A percentile compares a stretch with the other conserved stretches of the same genome.
Evolutionary conservation across 2,329 filamentous ascomycete species (phyloP).

Genomic region (Venturia pyrina): DNA sequence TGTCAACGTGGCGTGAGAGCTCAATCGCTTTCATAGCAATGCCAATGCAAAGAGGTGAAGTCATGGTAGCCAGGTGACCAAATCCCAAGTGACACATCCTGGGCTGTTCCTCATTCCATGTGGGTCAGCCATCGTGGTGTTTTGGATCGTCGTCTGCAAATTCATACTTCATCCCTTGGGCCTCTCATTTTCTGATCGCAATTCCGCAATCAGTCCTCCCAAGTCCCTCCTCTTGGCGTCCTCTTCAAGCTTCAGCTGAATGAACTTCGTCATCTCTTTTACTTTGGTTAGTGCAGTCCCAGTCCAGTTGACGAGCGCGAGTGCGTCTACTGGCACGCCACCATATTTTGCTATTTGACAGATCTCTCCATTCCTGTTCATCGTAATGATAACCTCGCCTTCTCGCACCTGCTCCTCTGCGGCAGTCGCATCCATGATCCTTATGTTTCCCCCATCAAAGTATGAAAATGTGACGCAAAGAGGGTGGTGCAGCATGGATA

Average conservation of each 20-base stretch:
- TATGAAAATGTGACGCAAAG: conserved; percentile 86
- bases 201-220: conserved; percentile 69
- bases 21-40: neutral
- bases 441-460: conserved; percentile 62
- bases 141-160: neutral
- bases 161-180: neutral
- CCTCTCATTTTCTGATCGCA: conserved; percentile 71
- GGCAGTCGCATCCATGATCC: conserved; percentile 61
- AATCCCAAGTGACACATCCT: neutral
- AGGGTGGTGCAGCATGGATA: conserved; percentile 86
- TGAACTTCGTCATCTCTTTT: conserved; percentile 64
- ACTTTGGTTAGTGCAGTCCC: conserved; percentile 67
- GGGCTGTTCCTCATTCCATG: neutral
- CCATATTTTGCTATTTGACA: conserved; percentile 89
- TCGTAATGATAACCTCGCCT: conserved; percentile 67
- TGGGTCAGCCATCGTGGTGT: neutral
- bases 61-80: neutral
- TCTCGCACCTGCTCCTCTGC: conserved; percentile 68
- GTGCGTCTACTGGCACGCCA: conserved; percentile 70
- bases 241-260: conserved; percentile 64
- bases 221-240: conserved; percentile 70
- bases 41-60: neutral
- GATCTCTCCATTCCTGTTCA: conserved; percentile 83
- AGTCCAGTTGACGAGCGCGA: conserved; percentile 66
- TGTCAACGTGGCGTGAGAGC: neutral